These are phyloP conservation scores for Sclerotinia glacialis DNA, from an alignment of 2,329 filamentous ascomycete species.

Conservation along the genomic window DNA sequence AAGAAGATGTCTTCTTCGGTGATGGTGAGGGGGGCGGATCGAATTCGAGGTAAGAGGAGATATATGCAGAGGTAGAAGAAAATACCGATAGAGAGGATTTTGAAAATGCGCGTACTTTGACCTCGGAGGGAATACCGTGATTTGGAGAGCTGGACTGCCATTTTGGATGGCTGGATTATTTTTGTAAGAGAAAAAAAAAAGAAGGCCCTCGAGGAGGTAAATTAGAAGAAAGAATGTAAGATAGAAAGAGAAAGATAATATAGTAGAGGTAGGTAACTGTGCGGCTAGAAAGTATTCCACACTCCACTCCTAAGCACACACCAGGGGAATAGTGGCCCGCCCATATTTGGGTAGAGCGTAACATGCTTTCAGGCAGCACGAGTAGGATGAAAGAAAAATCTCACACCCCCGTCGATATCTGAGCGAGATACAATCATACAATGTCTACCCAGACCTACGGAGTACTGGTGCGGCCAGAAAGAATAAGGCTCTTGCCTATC, in stretches of 20 bases:
- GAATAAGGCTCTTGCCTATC: too few species aligned
- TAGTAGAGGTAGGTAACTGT: too few species aligned
- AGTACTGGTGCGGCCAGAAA: too few species aligned
- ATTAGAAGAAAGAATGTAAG: neutral
- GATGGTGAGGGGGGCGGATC: slow-evolving; percentile 5
- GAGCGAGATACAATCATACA: too few species aligned
- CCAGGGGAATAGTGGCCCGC: too few species aligned
- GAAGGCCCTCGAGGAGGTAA: neutral
- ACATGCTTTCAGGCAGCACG: too few species aligned
- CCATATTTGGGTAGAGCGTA: too few species aligned
- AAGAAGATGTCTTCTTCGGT: slow-evolving; percentile 18
- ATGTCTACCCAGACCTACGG: too few species aligned
- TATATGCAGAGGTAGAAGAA: slow-evolving; percentile 1
- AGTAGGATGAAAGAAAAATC: too few species aligned
- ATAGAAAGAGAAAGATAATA: neutral
- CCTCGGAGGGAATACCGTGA: neutral
- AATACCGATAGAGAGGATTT: neutral
- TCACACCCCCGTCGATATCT: too few species aligned
- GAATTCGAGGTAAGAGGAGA: slow-evolving; percentile 11
- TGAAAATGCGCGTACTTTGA: slow-evolving; percentile 7
- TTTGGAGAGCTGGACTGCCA: slow-evolving; percentile 6
- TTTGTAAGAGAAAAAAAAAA: neutral
- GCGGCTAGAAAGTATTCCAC: too few species aligned
- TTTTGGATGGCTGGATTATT: neutral
- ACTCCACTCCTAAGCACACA: too few species aligned